Base-by-base conservation (phyloP, 2,329 filamentous ascomycete species). In the Scedosporium apiospermum region DNA sequence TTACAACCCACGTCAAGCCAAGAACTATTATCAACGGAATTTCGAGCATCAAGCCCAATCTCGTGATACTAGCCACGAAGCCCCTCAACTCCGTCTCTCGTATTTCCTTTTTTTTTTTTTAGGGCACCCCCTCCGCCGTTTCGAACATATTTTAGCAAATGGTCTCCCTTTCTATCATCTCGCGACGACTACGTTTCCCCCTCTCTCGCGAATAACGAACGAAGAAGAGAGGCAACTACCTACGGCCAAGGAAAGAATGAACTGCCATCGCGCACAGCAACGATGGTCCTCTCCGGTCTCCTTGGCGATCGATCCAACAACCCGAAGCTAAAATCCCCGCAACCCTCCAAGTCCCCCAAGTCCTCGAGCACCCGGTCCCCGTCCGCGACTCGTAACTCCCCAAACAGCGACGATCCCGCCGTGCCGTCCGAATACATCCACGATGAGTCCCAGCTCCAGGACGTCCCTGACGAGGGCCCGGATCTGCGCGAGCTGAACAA, bases 401-500 rank as follows among this genome's bases (percentile, higher is more conserved):
- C 38, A 14, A 26, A 12, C 6, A 14, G 16, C 12, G 26, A 61
- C 21, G 57, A 59, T 18, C 10, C 38, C 46, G 10, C 30, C 23
- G 9, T 30, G 10, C 34, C 18, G 7, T 14, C 61, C 18, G 57
- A 63, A 1, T 85, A 80, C 70, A 84, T 88, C 67, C 75, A 76
- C 68, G 81, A 85, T 64, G 82, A 83, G 65, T 71, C 79, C 38
- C 80, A 88, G 68, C 77, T 88, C 27, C 72, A 71, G 21, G 76
- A 76, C 55, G 66, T 78, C 26, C 72, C 74, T 6, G 75, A 77
- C 66, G 83, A 87, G 64, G 76, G 82, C 42, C 82, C 83, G 46
- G 83, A 91, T 68, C 79, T 92, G 26, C 79, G 83, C 66, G 84
- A 88, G 64, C 80, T 93, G 58, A 93, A 93, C 75, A 78, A 79